phyloP scores from a whole-genome alignment of 2,329 filamentous ascomycete species.

The Phoma sp. region DNA sequence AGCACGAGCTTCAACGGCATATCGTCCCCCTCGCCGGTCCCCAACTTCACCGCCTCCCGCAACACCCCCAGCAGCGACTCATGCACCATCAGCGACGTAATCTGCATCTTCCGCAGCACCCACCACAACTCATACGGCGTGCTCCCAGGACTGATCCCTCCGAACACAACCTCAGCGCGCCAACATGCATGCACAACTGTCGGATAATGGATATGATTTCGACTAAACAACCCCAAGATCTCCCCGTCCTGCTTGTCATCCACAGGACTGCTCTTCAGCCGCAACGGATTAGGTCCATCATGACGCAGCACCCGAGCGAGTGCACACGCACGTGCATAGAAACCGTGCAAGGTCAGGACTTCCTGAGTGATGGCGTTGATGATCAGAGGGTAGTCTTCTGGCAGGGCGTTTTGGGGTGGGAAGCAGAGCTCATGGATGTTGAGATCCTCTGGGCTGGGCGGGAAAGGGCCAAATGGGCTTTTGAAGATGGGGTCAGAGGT shows the following conservation, averaged over 20 bases:
- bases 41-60: slow-evolving; percentile 32
- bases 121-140: slow-evolving; percentile 43
- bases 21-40: slow-evolving; percentile 30
- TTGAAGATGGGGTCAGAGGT: slow-evolving; percentile 25
- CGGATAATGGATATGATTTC: slow-evolving; percentile 42
- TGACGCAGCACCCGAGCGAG: slow-evolving; percentile 34
- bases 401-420: slow-evolving; percentile 31
- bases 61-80: slow-evolving; percentile 36
- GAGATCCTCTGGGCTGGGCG: slow-evolving; percentile 30
- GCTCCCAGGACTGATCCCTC: slow-evolving; percentile 38
- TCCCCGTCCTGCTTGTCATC: slow-evolving; percentile 37
- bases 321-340: slow-evolving; percentile 34
- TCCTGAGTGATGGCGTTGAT: slow-evolving; percentile 37
- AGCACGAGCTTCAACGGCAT: slow-evolving; percentile 28
- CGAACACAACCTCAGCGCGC: slow-evolving; percentile 37
- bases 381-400: slow-evolving; percentile 38
- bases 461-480: slow-evolving; percentile 38
- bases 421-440: slow-evolving; percentile 43
- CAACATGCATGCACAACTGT: slow-evolving; percentile 41
- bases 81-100: slow-evolving; percentile 36
- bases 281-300: slow-evolving; percentile 38
- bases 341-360: slow-evolving; percentile 34
- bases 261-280: slow-evolving; percentile 24
- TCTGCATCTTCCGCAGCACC: slow-evolving; percentile 42
- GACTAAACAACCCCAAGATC: slow-evolving; percentile 35